Conservation (phyloP, 2,329 filamentous ascomycete species). For the Ophiocordyceps camponoti-floridani region DNA sequence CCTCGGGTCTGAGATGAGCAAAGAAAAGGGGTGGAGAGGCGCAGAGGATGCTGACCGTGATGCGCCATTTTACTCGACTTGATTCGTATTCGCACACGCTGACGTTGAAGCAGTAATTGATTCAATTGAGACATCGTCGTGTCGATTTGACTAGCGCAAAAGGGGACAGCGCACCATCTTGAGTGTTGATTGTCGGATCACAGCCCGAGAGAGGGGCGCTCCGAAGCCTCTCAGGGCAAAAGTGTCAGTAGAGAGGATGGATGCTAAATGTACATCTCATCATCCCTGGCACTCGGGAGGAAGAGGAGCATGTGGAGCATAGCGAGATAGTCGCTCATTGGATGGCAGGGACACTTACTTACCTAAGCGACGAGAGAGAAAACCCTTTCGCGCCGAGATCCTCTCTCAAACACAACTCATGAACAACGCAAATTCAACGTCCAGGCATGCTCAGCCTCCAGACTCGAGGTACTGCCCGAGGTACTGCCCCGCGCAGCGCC, state of each 20-base stretch:
- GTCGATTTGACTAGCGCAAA: neutral
- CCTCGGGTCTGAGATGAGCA: neutral
- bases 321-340: too few relatives aligned
- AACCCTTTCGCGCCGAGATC: constrained; percentile 1
- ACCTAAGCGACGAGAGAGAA: neutral
- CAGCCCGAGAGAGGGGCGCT: neutral
- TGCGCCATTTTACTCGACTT: neutral
- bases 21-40: neutral
- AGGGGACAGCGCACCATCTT: neutral
- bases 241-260: too few relatives aligned
- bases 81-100: neutral
- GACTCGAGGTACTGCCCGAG: constrained; percentile 32
- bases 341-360: too few relatives aligned
- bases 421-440: constrained; percentile 30
- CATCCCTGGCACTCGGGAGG: too few relatives aligned
- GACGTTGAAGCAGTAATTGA: neutral
- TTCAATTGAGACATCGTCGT: neutral
- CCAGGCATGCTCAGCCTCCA: constrained; percentile 15
- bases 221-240: too few relatives aligned
- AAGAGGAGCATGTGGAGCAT: neutral
- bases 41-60: neutral
- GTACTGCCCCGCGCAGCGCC: constrained; percentile 21
- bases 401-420: constrained; percentile 15
- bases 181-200: neutral
- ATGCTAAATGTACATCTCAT: too few relatives aligned